Evolutionary conservation across 2,329 filamentous ascomycete species (phyloP).

Genomic region (Dothistroma septosporum): DNA sequence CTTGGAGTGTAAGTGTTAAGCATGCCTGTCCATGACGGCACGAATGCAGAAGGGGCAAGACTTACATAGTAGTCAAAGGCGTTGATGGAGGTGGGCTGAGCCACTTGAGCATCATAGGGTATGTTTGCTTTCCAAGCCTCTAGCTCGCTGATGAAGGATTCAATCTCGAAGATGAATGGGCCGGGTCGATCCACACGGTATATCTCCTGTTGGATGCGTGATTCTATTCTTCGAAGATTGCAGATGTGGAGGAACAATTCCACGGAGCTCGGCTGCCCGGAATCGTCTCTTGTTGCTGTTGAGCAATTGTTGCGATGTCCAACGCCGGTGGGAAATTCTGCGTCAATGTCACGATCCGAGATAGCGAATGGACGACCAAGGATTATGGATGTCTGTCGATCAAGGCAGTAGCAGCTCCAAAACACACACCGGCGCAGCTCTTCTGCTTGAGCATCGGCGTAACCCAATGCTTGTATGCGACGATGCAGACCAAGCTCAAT

Average conservation of each 20-base stretch:
- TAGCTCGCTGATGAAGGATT: neutral
- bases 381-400: neutral
- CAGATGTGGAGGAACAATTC: neutral
- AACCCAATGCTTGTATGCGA: neutral
- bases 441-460: neutral
- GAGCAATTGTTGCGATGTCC: neutral
- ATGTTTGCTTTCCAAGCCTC: neutral
- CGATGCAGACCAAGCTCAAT: neutral
- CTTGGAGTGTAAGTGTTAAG: neutral
- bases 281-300: neutral
- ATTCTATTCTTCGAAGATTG: neutral
- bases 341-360: neutral
- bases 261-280: neutral
- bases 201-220: neutral
- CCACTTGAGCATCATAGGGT: neutral
- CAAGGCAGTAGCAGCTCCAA: neutral
- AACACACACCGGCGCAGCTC: neutral
- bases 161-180: neutral
- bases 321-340: neutral
- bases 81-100: neutral
- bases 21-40: no score
- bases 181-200: neutral
- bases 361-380: neutral
- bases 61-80: neutral
- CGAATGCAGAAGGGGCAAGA: neutral